Conservation (phyloP, 257 asterid species). For the Solanum etuberosum region DNA sequence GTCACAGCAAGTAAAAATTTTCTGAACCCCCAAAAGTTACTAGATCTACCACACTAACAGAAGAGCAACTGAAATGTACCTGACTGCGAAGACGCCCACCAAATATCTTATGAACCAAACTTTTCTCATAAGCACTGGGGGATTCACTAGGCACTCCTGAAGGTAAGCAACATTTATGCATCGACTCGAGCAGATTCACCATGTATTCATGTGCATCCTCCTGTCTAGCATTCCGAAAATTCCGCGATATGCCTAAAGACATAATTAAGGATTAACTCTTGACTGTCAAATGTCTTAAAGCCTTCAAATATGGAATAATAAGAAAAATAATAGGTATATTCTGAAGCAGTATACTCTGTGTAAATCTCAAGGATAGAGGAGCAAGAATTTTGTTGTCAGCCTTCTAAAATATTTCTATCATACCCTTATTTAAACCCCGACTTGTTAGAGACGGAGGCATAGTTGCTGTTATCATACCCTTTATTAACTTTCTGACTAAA, state of each 20-base stretch:
- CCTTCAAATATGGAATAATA: background rate
- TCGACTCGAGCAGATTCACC: constrained; percentile 89
- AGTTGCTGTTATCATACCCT: background rate
- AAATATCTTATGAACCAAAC: constrained; percentile 94
- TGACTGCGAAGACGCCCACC: constrained; percentile 93
- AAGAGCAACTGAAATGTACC: constrained; percentile 27
- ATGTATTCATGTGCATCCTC: constrained; percentile 99
- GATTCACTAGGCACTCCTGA: constrained; percentile 95
- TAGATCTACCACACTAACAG: background rate
- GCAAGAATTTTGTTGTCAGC: background rate
- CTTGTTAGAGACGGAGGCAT: background rate
- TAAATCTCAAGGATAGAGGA: background rate
- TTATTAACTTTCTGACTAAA: background rate
- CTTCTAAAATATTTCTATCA: background rate
- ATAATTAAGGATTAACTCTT: constrained; percentile 28
- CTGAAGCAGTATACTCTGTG: background rate
- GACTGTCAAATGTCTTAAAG: background rate
- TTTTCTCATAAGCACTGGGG: constrained; percentile 83
- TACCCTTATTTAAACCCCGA: background rate
- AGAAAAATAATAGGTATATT: background rate
- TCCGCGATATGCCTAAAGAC: constrained; percentile 74
- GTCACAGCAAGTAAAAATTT: background rate
- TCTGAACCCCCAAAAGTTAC: background rate
- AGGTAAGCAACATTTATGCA: constrained; percentile 98
- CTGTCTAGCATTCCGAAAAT: constrained; percentile 80